These are phyloP conservation scores for Mycena leptocephala DNA, from an alignment of 768 basidiomycete genomes.

Conservation along the genomic window DNA sequence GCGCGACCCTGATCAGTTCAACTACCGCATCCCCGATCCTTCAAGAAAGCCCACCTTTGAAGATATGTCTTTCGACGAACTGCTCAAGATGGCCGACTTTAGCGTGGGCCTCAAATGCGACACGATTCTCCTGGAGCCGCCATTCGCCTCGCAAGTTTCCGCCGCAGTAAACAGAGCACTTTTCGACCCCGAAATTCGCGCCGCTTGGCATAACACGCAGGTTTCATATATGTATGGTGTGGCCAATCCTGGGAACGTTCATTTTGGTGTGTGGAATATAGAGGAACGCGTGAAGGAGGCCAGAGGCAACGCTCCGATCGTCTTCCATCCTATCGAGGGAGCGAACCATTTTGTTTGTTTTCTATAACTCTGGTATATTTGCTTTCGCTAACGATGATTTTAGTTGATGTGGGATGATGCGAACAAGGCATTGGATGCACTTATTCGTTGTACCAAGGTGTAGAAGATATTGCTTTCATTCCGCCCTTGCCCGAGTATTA, in stretches of 20 bases:
- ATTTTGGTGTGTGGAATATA: neutral
- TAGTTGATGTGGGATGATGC: neutral
- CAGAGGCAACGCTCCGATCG: neutral
- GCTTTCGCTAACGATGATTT: neutral
- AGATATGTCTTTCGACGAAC: neutral
- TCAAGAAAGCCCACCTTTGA: constrained; percentile 1
- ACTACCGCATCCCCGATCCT: neutral
- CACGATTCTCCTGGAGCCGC: neutral
- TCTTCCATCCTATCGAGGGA: neutral
- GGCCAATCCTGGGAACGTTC: neutral
- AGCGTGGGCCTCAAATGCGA: constrained; percentile 16
- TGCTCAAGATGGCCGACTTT: neutral
- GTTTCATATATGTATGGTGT: neutral
- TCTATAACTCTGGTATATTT: neutral
- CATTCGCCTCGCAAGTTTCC: neutral
- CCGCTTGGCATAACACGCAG: neutral
- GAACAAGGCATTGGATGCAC: neutral
- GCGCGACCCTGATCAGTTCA: neutral
- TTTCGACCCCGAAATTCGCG: neutral
- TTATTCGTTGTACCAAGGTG: neutral
- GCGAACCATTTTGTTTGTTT: constrained; percentile 12
- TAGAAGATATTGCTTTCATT: neutral
- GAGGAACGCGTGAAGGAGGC: neutral
- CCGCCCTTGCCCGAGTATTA: too few relatives aligned
- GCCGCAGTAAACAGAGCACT: neutral